Percentiles rank a stretch among this genome's conserved stretches.
These are phyloP conservation scores for Termitomyces titanicus DNA, from an alignment of 768 basidiomycete species.

Conservation along the genomic window DNA sequence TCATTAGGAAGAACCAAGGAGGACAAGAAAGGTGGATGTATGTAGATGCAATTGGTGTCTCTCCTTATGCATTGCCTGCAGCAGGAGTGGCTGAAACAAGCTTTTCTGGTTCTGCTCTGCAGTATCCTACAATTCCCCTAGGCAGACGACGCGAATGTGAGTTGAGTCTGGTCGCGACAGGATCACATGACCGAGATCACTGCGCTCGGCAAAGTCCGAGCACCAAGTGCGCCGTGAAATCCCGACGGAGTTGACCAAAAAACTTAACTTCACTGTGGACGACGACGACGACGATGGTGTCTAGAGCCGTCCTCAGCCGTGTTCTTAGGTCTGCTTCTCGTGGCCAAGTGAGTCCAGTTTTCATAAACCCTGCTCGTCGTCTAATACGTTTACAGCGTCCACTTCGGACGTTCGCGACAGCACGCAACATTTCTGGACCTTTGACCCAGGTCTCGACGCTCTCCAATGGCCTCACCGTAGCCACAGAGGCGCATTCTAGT, in stretches of 20 bases:
- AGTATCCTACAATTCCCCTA: slow-evolving; percentile 1
- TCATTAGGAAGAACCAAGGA: slow-evolving; percentile 31
- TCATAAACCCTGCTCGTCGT: not conserved
- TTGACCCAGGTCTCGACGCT: slow-evolving; percentile 90
- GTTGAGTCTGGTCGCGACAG: not conserved
- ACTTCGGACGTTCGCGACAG: slow-evolving; percentile 72
- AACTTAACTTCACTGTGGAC: slow-evolving; percentile 16
- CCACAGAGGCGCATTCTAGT: slow-evolving; percentile 86
- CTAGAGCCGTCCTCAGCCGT: slow-evolving; percentile 26
- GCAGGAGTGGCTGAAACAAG: slow-evolving; percentile 6
- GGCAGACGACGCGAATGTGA: slow-evolving; percentile 3
- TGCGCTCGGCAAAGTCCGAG: slow-evolving; percentile 8
- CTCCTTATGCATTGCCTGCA: not conserved
- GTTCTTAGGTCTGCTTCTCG: slow-evolving; percentile 22
- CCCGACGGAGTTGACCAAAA: slow-evolving; percentile 14
- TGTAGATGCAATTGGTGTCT: not conserved
- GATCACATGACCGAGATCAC: slow-evolving; percentile 6
- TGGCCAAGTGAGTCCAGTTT: slow-evolving; percentile 10
- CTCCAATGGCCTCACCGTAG: slow-evolving; percentile 92
- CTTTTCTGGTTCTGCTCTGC: not conserved
- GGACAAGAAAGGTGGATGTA: slow-evolving; percentile 22
- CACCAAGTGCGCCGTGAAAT: slow-evolving; percentile 15
- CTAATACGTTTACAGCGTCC: slow-evolving; percentile 8
- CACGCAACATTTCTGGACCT: slow-evolving; percentile 61
- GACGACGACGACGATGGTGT: slow-evolving; percentile 26